Conservation (phyloP, 2,329 filamentous ascomycete genomes). For the Apiospora arundinis region DNA sequence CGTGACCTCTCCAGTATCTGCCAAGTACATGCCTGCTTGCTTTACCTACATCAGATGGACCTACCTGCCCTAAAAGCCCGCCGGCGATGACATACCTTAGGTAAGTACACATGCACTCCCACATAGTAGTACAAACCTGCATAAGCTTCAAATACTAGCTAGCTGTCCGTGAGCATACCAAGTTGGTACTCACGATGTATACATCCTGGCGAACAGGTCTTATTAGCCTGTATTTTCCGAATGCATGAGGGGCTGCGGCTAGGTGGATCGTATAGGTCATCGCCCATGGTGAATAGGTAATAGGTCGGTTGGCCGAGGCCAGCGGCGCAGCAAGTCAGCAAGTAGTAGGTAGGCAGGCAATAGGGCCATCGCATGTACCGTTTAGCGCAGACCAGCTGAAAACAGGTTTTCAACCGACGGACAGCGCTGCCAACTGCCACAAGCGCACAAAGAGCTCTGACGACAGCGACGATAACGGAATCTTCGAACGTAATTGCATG, state of each 20-base stretch:
- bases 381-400: not conserved
- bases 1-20: not conserved
- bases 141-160: constrained; percentile 5
- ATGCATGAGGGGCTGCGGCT: constrained; percentile 1
- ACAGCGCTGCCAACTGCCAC: not conserved
- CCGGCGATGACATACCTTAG: constrained; percentile 5
- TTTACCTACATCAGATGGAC: not conserved
- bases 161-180: not conserved
- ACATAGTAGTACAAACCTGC: not conserved
- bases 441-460: not conserved
- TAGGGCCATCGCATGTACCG: not conserved
- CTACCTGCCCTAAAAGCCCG: not conserved
- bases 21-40: not conserved
- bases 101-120: not conserved
- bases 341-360: not conserved
- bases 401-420: constrained; percentile 11
- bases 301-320: not conserved
- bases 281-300: constrained; percentile 4
- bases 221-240: constrained; percentile 12
- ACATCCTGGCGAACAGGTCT: not conserved
- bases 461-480: constrained; percentile 9
- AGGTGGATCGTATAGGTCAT: constrained; percentile 5
- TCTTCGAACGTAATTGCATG: not conserved
- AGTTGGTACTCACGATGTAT: constrained; percentile 1
- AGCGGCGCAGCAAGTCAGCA: constrained; percentile 5